Evolutionary conservation across 2,329 filamentous ascomycete species (phyloP), one percentile per base, ranked within the genome.

Genomic region (Sporothrix phasma): DNA sequence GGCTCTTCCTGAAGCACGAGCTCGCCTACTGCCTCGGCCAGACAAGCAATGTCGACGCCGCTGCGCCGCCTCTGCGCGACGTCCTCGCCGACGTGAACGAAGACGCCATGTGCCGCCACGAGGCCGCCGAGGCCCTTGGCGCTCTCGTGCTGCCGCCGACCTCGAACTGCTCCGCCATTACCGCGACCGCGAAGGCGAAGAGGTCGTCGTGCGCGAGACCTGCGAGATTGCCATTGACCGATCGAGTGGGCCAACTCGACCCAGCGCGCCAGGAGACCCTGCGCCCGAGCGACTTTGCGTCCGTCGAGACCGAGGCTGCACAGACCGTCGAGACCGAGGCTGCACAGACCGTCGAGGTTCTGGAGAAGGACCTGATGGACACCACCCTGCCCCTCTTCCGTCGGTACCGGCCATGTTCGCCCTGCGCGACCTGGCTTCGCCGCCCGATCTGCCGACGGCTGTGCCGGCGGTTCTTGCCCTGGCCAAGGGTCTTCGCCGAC

Each of bases 361-460:
- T 99, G 39, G 88, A 89, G 72, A 82, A 84, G 72, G 85, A 84
- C 26, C 81, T 99, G 62, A 86, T 97, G 75, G 88, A 97, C 75
- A 87, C 88, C 5, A 83, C 79, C 5, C 78, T 87, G 58, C 90
- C 92, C 26, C 84, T 99, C 13, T 99, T 99, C 80, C 80, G 91
- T 73, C 87, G 94, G 73, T 99, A 99, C 78, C 87, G 94, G 93
- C 94, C 74, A 99, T 99, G 94, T 99, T 99, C 73, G 90, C 91
- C 65, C 86, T 99, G 61, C 88, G 94, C 72, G 94, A 99, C 76
- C 86, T 99, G 61, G 92, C 92, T 24, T 97, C 92, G 3, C 94
- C 94, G 17, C 92, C 93, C 10, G 89, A 96, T 72, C 86, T 95
- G 49, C 89, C 92, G 1, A 96, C 92, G 1, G 92, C 93, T 6